Conservation (phyloP, 345 rosid genomes). For the Garcia nutans region DNA sequence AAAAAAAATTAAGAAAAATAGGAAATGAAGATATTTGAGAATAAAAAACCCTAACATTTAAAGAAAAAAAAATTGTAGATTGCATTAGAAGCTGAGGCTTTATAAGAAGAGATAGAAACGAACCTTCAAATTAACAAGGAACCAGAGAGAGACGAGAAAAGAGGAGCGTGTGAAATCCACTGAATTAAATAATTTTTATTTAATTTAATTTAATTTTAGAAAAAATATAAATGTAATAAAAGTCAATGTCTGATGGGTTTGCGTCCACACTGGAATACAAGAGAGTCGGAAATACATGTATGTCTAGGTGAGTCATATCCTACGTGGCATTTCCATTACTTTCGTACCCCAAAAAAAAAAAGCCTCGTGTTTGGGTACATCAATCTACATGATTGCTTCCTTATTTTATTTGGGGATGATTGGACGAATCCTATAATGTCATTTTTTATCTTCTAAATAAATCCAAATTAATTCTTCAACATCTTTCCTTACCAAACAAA, state of each 20-base stretch:
- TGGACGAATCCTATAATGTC: no score
- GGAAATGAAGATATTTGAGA: not conserved
- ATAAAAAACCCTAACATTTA: not conserved
- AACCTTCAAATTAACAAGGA: not conserved
- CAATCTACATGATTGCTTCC: no score
- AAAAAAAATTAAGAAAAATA: not conserved
- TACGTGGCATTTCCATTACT: not conserved
- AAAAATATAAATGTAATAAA: not conserved
- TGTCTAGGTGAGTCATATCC: not conserved
- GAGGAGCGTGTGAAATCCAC: constrained; percentile 10
- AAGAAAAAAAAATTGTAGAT: not conserved
- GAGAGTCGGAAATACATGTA: not conserved
- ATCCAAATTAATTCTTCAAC: no score
- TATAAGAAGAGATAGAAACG: not conserved
- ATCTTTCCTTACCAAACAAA: no score
- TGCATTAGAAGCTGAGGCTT: not conserved
- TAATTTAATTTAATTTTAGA: no score
- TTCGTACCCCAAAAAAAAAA: not conserved
- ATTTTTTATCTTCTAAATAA: no score
- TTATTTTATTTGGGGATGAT: no score
- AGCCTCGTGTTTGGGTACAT: no score
- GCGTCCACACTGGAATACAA: not conserved
- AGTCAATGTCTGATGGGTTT: constrained; percentile 4
- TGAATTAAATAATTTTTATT: not conserved
- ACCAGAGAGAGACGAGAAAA: not conserved